Percentiles rank a stretch among this genome's conserved stretches.
Conservation (phyloP, 768 basidiomycete genomes). For the Cystoderma amianthinum region DNA sequence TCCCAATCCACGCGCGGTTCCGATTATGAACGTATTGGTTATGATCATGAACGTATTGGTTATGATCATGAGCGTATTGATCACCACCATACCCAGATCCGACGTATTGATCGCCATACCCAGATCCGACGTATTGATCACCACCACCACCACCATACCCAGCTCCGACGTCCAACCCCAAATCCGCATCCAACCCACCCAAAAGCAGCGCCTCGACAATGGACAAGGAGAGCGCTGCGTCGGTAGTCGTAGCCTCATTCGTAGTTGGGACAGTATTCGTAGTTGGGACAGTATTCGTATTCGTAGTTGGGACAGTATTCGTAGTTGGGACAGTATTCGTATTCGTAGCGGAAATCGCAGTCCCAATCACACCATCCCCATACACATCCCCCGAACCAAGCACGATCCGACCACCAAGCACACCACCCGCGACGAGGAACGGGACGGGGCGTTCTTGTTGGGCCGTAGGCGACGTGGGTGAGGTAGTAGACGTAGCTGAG, state of each 20-base stretch:
- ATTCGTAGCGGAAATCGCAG: no score
- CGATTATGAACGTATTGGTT: no score
- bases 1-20: background rate
- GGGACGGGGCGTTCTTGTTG: conserved; percentile 9
- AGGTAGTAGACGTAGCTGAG: no score
- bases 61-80: no score
- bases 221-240: background rate
- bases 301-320: background rate
- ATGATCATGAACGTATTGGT: no score
- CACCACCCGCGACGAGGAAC: conserved; percentile 15
- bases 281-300: background rate
- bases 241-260: no score
- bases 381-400: no score
- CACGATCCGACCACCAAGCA: conserved; percentile 6
- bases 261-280: background rate
- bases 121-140: no score
- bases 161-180: background rate
- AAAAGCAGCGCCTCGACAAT: background rate
- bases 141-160: background rate
- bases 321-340: background rate
- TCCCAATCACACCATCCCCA: no score
- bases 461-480: conserved; percentile 1
- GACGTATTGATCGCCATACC: no score
- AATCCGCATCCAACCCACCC: background rate
- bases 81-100: no score